These are phyloP conservation scores for Colletotrichum nymphaeae DNA, from an alignment of 2,329 filamentous ascomycete species.

Conservation along the genomic window DNA sequence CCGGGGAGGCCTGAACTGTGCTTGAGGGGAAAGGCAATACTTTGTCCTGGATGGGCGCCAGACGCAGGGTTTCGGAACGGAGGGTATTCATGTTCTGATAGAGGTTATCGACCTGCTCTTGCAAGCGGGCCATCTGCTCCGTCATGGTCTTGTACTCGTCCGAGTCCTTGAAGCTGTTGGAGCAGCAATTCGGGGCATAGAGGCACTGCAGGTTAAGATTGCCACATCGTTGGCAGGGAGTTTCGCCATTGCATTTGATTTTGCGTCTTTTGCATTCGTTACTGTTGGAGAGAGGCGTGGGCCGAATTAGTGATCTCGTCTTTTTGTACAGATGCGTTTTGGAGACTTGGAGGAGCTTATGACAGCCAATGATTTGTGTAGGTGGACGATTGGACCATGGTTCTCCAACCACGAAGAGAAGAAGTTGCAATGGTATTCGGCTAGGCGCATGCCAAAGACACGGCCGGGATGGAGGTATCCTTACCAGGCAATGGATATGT, in stretches of 20 bases:
- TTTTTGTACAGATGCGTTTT: not conserved
- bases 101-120: conserved; percentile 86
- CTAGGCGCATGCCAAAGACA: not conserved
- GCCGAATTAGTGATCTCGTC: conserved; percentile 24
- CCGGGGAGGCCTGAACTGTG: conserved; percentile 54
- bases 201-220: conserved; percentile 75
- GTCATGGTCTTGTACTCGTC: conserved; percentile 90
- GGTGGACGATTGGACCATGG: not conserved
- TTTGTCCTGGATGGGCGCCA: conserved; percentile 57
- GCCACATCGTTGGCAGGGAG: conserved; percentile 74
- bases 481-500: conserved; percentile 72
- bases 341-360: not conserved
- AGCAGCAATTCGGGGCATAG: conserved; percentile 75
- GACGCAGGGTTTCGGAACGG: conserved; percentile 63
- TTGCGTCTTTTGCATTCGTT: conserved; percentile 82
- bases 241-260: conserved; percentile 80
- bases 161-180: conserved; percentile 89
- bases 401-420: not conserved
- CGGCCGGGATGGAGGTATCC: conserved; percentile 37
- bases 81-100: conserved; percentile 78
- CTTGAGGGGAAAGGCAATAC: conserved; percentile 48
- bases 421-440: conserved; percentile 40
- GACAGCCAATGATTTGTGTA: not conserved
- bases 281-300: conserved; percentile 48
- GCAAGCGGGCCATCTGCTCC: conserved; percentile 77